phyloP scores from a whole-genome alignment of 805 yeast species.

The Clavispora carvajalis region DNA sequence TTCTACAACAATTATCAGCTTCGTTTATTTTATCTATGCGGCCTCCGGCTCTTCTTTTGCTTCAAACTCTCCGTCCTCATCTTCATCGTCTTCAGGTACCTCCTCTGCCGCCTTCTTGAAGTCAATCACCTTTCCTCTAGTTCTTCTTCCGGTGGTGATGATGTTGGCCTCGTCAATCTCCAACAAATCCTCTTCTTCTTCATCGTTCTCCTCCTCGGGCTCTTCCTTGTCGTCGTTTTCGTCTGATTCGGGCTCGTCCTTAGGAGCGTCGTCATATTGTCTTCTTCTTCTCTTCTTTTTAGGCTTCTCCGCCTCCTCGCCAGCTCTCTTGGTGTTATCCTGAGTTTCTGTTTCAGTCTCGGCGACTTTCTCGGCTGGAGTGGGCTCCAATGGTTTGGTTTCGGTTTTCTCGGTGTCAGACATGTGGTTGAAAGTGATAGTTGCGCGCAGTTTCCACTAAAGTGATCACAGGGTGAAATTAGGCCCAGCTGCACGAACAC shows the following conservation, averaged over 20 bases:
- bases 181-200: constrained; percentile 70
- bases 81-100: constrained; percentile 45
- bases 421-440: not conserved
- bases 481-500: too few species aligned
- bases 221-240: constrained; percentile 43
- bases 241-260: constrained; percentile 37
- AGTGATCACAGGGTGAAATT: too few species aligned
- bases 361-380: not conserved
- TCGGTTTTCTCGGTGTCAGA: constrained; percentile 4
- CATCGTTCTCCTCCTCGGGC: constrained; percentile 55
- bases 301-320: constrained; percentile 22
- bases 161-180: constrained; percentile 82
- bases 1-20: too few species aligned
- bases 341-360: constrained; percentile 7
- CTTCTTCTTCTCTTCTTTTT: constrained; percentile 55
- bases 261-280: constrained; percentile 53
- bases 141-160: constrained; percentile 80
- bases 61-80: constrained; percentile 48
- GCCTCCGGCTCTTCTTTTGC: constrained; percentile 22
- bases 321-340: constrained; percentile 11
- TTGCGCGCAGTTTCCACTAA: not conserved
- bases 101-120: constrained; percentile 75
- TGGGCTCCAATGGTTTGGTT: not conserved
- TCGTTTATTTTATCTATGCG: not conserved
- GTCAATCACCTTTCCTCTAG: constrained; percentile 85